Evolutionary conservation across 2,329 filamentous ascomycete species (phyloP).

Genomic region (Xylariales sp.): DNA sequence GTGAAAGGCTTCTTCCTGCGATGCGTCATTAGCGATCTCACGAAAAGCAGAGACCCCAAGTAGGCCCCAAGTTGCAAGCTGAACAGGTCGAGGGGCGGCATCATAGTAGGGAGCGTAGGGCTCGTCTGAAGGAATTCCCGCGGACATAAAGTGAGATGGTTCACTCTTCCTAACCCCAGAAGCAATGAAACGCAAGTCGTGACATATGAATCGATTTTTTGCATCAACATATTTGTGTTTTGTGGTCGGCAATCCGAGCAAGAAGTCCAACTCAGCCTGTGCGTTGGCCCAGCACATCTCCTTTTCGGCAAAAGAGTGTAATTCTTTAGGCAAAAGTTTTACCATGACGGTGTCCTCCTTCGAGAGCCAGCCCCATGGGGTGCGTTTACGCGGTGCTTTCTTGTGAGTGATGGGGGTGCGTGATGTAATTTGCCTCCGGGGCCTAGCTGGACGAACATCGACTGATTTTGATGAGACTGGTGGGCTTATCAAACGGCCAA

Average conservation of each 20-base stretch:
- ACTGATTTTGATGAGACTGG: conserved; percentile 5
- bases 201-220: conserved; percentile 9
- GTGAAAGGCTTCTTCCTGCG: conserved; percentile 88
- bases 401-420: not conserved
- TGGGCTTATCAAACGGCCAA: not conserved
- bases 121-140: conserved; percentile 40
- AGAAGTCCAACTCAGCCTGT: conserved; percentile 18
- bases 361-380: not conserved
- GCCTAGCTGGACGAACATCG: not conserved
- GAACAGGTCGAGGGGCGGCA: conserved; percentile 8
- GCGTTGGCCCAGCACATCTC: conserved; percentile 20
- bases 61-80: not conserved
- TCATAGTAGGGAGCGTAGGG: conserved; percentile 30
- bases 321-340: not conserved
- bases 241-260: conserved; percentile 25
- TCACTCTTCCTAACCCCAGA: not conserved
- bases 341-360: not conserved
- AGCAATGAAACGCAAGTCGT: conserved; percentile 21
- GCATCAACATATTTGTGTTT: conserved; percentile 30
- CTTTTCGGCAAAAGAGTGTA: conserved; percentile 15
- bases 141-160: conserved; percentile 21
- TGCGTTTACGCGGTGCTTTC: conserved; percentile 3
- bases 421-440: not conserved
- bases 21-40: conserved; percentile 27
- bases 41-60: not conserved